A percentile compares a stretch with the other conserved stretches of the same genome.
Conservation (phyloP, 352 stramenopile genomes). For the Plasmopara muralis region DNA sequence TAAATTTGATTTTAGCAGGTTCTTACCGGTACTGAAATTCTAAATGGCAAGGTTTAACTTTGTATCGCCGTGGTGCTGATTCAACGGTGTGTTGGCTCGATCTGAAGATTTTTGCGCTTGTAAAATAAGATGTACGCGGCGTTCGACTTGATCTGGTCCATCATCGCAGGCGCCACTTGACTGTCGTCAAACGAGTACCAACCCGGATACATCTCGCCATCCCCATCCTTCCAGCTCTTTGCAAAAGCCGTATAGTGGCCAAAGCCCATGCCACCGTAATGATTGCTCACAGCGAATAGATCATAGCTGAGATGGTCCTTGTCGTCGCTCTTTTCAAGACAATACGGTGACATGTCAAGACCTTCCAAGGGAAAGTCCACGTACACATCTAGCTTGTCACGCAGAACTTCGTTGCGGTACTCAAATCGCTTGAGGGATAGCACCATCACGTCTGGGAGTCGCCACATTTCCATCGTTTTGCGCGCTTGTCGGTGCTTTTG, state of each 20-base stretch:
- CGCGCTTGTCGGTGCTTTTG: slow-evolving; percentile 68
- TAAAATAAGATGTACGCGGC: slow-evolving; percentile 88
- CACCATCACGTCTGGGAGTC: slow-evolving; percentile 74
- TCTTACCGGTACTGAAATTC: neutral
- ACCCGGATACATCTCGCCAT: slow-evolving; percentile 46
- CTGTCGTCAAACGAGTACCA: slow-evolving; percentile 87
- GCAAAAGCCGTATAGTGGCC: slow-evolving; percentile 88
- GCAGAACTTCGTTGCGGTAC: slow-evolving; percentile 75
- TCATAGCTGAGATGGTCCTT: slow-evolving; percentile 63
- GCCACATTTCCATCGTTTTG: slow-evolving; percentile 81
- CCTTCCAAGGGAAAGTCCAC: slow-evolving; percentile 84
- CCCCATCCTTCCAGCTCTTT: slow-evolving; percentile 53
- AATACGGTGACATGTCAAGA: slow-evolving; percentile 78
- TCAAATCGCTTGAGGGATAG: slow-evolving; percentile 87
- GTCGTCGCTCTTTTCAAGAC: slow-evolving; percentile 44
- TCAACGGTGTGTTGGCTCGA: slow-evolving; percentile 1
- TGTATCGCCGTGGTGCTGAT: neutral
- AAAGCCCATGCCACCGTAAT: slow-evolving; percentile 86
- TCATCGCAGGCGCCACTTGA: slow-evolving; percentile 48
- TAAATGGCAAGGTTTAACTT: slow-evolving; percentile 1
- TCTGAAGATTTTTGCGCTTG: slow-evolving; percentile 51
- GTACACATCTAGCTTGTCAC: slow-evolving; percentile 77
- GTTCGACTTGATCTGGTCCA: slow-evolving; percentile 64
- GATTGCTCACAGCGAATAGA: slow-evolving; percentile 86
- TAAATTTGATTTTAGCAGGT: too few relatives aligned